Evolutionary conservation across 306 rosid genomes (phyloP).

Genomic region (Lablab purpureus): DNA sequence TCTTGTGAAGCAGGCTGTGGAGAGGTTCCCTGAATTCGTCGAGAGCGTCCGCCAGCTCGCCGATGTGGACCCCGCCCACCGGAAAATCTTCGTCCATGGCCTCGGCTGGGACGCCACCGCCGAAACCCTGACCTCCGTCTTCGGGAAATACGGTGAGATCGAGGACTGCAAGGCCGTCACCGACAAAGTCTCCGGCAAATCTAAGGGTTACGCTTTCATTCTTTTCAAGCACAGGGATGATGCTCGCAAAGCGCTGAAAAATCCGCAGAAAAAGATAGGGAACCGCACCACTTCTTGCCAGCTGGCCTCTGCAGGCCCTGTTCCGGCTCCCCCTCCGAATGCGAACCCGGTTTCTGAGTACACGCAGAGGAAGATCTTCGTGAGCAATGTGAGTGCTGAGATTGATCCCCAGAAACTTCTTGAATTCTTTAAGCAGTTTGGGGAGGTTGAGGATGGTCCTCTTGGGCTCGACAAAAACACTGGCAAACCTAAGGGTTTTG

Average conservation of each 20-base stretch:
- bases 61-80: conserved; percentile 75
- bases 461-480: conserved; percentile 67
- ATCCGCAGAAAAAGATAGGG: conserved; percentile 73
- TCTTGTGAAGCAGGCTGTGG: conserved; percentile 62
- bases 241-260: conserved; percentile 61
- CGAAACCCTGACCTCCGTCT: conserved; percentile 62
- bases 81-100: conserved; percentile 77
- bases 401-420: conserved; percentile 60
- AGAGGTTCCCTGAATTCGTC: conserved; percentile 59
- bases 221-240: conserved; percentile 67
- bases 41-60: conserved; percentile 66
- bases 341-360: conserved; percentile 51
- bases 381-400: conserved; percentile 67
- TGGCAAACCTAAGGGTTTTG: conserved; percentile 71
- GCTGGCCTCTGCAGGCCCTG: conserved; percentile 71
- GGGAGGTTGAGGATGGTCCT: conserved; percentile 78
- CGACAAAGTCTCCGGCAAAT: conserved; percentile 68
- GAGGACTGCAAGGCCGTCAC: conserved; percentile 77
- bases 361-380: conserved; percentile 70
- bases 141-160: conserved; percentile 65
- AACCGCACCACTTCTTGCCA: conserved; percentile 63
- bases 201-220: conserved; percentile 78
- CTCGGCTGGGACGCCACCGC: conserved; percentile 80
- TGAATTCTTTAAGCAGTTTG: conserved; percentile 63
- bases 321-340: conserved; percentile 55